Base-by-base conservation (phyloP, 495 filamentous ascomycete genomes). In the Apiosordaria backusii region DNA sequence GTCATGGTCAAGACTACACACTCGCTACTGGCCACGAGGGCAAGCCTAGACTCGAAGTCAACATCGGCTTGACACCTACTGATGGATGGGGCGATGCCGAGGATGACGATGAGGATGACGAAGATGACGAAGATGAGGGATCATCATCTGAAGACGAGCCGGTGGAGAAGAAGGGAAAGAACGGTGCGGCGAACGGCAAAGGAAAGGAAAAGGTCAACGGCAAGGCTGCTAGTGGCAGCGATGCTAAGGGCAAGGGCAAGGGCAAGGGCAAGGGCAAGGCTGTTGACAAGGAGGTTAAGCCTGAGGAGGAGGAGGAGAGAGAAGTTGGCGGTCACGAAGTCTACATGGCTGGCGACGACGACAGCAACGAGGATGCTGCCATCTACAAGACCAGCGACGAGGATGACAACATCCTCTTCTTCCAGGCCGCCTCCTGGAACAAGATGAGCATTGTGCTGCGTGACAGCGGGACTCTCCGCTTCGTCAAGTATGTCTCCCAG, bases 401-500 rank as follows among this genome's bases (percentile, higher is more conserved):
- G 52, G 94, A 97, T 63, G 93, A 96, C 71, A 92, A 91, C 22
- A 90, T 97, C 63, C 83, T 98, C 15, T 96, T 98, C 81, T 91
- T 88, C 74, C 92, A 90, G 75, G 88, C 91, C 1, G 90, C 93
- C 0, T 81, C 87, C 10, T 99, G 94, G 93, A 97, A 97, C 77
- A 88, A 87, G 53, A 82, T 98, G 76, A 90, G 86, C 69, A 85
- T 99, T 57, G 96, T 98, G 16, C 79, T 99, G 57, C 85, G 96
- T 57, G 95, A 99, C 74, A 85, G 84, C 61, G 93, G 91, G 7
- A 88, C 90, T 7, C 83, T 99, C 72, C 86, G 89, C 78, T 98
- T 98, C 74, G 92, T 97, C 72, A 99, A 98, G 83, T 99, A 97
- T 76, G 90, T 98, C 50, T 93, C 90, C 80, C 81, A 80, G 18